Evolutionary conservation across 768 basidiomycete species (phyloP), one percentile per base, ranked within the genome.

Genomic region (Termitomyces sp.): DNA sequence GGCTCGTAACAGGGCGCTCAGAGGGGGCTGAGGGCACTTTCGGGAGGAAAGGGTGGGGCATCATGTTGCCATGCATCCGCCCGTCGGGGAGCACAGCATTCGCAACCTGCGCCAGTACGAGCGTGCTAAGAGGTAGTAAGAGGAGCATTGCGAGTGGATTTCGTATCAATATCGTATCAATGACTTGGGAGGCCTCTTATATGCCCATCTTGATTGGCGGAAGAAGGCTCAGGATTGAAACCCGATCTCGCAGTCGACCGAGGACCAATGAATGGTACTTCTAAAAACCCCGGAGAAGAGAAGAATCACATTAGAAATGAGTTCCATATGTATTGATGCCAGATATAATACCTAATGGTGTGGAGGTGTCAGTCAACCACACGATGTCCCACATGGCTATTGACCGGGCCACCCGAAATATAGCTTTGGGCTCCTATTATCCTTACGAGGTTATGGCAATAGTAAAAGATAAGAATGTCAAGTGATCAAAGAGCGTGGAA

Each of bases 11-110:
- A 39, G 76, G 74, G 5, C 52, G 53, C 30, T 63, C 63, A 12
- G 65, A 52, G 5, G 61, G 63, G 14, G 64, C 58, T 3, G 66
- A 48, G 14, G 63, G 57, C 11, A 75, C 66, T 27, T 66, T 54
- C 8, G 78, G 76, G 32, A 79, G 61, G 37, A 64, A 61, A 0
- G 76, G 72, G 2, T 63, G 67, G 12, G 59, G 73, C 60, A 69
- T 65, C 52, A 76, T 70, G 59, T 78, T 80, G 25, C 67, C 76
- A 49, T 79, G 72, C 17, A 65, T 63, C 21, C 76, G 72, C 7
- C 73, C 73, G 70, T 76, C 73, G 30, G 64, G 69, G 14, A 69
- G 59, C 14, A 55, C 56, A 19, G 68, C 69, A 12, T 32, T 47
- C 16, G 44, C 64, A 8, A 69, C 58, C 28, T 56, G 62, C n/a